These are phyloP conservation scores for Ilex asprella DNA, from an alignment of 257 asterid species.

Conservation along the genomic window DNA sequence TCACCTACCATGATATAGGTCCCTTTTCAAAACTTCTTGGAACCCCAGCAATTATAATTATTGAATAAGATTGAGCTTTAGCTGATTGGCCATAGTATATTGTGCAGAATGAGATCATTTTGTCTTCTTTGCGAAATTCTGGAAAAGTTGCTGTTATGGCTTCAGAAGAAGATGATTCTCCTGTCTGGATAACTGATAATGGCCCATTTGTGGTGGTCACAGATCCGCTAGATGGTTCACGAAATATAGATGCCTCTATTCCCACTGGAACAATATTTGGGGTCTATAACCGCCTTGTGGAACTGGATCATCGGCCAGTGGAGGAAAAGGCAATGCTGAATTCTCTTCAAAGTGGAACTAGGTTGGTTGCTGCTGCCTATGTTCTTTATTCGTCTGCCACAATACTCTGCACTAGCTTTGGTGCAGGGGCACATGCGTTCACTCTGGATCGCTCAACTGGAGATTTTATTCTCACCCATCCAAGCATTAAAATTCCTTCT, in stretches of 20 bases:
- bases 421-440: slow-evolving; percentile 79
- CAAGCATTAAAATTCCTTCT: slow-evolving; percentile 54
- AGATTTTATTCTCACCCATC: slow-evolving; percentile 81
- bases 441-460: slow-evolving; percentile 80
- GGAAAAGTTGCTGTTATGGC: slow-evolving; percentile 97
- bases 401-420: slow-evolving; percentile 69
- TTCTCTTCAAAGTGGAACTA: slow-evolving; percentile 80
- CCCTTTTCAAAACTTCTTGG: no score
- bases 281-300: slow-evolving; percentile 61
- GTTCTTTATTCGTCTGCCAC: slow-evolving; percentile 93
- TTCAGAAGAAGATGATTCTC: slow-evolving; percentile 89
- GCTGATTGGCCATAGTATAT: background rate
- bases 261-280: slow-evolving; percentile 98
- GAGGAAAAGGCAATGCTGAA: slow-evolving; percentile 72
- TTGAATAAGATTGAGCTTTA: background rate
- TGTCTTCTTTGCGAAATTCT: slow-evolving; percentile 62
- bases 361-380: slow-evolving; percentile 78
- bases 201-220: slow-evolving; percentile 84
- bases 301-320: slow-evolving; percentile 64
- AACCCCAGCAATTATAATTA: no score
- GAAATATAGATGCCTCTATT: slow-evolving; percentile 91
- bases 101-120: slow-evolving; percentile 76
- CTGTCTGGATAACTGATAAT: slow-evolving; percentile 76
- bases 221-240: slow-evolving; percentile 89
- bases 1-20: no score